Evolutionary conservation across 495 filamentous ascomycete genomes (phyloP).

Genomic region (Sabuloglossum arenarium): DNA sequence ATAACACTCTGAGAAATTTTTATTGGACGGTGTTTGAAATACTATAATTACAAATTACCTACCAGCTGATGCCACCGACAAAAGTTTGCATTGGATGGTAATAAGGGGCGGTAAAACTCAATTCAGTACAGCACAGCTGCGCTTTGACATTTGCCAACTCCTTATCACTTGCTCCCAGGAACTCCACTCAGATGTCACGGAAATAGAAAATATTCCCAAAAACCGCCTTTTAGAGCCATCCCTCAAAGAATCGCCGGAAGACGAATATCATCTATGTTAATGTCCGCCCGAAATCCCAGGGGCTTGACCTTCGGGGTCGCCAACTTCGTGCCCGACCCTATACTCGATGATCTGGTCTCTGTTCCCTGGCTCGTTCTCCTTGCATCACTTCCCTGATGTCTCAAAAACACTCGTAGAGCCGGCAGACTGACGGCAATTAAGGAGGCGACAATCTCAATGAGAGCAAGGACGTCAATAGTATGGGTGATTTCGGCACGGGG

Average conservation of each 20-base stretch:
- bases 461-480: conserved; percentile 15
- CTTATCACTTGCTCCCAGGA: too few species aligned
- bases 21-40: too few species aligned
- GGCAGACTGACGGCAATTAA: conserved; percentile 3
- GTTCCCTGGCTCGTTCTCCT: not conserved
- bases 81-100: too few species aligned
- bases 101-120: too few species aligned
- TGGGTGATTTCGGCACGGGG: conserved; percentile 12
- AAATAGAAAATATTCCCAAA: too few species aligned
- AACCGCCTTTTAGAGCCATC: too few species aligned
- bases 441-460: conserved; percentile 12
- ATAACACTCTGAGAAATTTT: too few species aligned
- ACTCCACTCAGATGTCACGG: too few species aligned
- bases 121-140: too few species aligned
- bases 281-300: not conserved
- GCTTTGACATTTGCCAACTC: too few species aligned
- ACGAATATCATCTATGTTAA: not conserved
- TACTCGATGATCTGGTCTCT: not conserved
- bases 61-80: too few species aligned
- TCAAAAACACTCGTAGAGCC: not conserved
- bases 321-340: not conserved
- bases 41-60: too few species aligned
- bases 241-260: not conserved
- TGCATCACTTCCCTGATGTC: not conserved
- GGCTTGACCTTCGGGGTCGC: not conserved